Evolutionary conservation across 208 protist species (phyloP).

Genomic region (Phytomonas sp.): DNA sequence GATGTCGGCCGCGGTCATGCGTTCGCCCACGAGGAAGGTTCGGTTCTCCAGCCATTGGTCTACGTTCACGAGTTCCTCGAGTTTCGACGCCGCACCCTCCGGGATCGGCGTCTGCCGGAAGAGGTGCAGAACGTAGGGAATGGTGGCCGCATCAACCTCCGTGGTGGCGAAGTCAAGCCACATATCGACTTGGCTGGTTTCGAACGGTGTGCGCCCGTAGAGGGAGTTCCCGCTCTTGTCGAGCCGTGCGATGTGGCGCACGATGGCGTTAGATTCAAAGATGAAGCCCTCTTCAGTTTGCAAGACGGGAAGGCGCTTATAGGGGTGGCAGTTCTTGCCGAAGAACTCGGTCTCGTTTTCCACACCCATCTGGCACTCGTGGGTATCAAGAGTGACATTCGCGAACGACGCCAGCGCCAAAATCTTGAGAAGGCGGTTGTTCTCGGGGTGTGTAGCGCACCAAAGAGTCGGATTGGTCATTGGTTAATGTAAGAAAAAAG

Average conservation of each 20-base stretch:
- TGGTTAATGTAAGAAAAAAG: not conserved
- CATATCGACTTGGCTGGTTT: constrained; percentile 75
- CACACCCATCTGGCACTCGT: constrained; percentile 30
- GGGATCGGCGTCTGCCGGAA: constrained; percentile 24
- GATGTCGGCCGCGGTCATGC: constrained; percentile 75
- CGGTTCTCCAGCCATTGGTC: constrained; percentile 71
- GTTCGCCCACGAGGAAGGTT: constrained; percentile 82
- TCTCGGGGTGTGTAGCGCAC: constrained; percentile 23
- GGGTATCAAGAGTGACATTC: constrained; percentile 38
- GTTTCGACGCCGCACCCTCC: constrained; percentile 13
- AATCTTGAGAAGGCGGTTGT: constrained; percentile 50
- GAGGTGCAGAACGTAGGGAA: constrained; percentile 22
- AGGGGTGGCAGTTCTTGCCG: constrained; percentile 55
- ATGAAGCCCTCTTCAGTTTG: constrained; percentile 76
- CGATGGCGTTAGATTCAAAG: constrained; percentile 85
- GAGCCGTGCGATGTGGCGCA: constrained; percentile 64
- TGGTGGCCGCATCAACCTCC: constrained; percentile 39
- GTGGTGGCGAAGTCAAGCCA: constrained; percentile 79
- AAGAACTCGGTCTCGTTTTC: constrained; percentile 64
- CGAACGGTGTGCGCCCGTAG: constrained; percentile 63
- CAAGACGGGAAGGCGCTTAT: constrained; percentile 53
- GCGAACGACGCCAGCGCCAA: constrained; percentile 52
- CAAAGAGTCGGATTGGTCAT: constrained; percentile 6
- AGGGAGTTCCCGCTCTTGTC: constrained; percentile 52
- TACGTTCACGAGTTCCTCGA: constrained; percentile 52